Conservation (phyloP, 2,329 filamentous ascomycete genomes). For the Blastomyces percursus region DNA sequence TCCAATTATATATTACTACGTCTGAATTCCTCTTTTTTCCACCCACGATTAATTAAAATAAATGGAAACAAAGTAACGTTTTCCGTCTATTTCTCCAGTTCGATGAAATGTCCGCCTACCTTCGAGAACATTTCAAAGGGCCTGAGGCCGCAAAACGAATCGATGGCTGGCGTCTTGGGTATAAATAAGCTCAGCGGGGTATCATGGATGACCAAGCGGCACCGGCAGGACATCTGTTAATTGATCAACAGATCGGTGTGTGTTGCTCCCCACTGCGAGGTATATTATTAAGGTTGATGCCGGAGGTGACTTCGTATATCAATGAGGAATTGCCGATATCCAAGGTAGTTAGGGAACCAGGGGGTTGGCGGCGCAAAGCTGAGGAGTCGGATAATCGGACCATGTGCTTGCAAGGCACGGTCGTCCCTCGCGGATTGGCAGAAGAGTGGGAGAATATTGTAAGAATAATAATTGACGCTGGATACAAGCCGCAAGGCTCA, state of each 20-base stretch:
- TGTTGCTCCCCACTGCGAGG: not conserved
- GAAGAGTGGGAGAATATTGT: not conserved
- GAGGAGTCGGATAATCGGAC: not conserved
- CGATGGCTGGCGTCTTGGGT: not conserved
- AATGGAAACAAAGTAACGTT: not conserved
- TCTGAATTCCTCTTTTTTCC: not conserved
- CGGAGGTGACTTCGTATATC: not conserved
- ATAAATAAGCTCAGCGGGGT: constrained; percentile 1
- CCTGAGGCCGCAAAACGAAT: not conserved
- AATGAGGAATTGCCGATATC: not conserved
- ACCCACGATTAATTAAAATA: not conserved
- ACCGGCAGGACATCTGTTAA: not conserved
- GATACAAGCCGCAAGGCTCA: not conserved
- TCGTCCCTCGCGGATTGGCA: not conserved
- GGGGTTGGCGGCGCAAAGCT: not conserved
- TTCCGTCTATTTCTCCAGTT: not conserved
- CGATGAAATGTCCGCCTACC: not conserved
- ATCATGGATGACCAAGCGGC: not conserved
- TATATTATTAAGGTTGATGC: not conserved
- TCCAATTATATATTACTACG: not conserved
- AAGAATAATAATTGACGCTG: not conserved
- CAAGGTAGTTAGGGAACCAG: not conserved
- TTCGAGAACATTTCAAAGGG: constrained; percentile 1
- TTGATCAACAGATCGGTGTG: not conserved
- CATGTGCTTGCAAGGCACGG: not conserved